Evolutionary conservation across 2,329 filamentous ascomycete genomes (phyloP).

Genomic region (Thielaviopsis populi): DNA sequence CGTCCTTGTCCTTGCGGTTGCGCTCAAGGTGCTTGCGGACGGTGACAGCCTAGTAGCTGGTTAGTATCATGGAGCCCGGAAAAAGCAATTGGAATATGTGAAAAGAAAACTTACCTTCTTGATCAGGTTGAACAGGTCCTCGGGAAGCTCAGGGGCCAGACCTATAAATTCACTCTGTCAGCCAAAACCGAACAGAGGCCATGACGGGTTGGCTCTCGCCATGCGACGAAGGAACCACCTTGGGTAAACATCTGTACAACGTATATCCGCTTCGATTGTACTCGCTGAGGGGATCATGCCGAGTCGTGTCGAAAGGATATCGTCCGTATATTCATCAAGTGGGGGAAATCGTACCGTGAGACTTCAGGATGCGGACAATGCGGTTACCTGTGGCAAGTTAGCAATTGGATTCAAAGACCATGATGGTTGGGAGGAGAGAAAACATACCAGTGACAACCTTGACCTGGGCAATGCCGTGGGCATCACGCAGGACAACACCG

Average conservation of each 20-base stretch:
- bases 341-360: slow-evolving; percentile 63
- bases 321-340: slow-evolving; percentile 20
- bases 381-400: slow-evolving; percentile 70
- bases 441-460: slow-evolving; percentile 86
- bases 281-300: slow-evolving; percentile 22
- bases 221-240: slow-evolving; percentile 15
- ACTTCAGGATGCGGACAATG: slow-evolving; percentile 98
- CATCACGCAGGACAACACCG: slow-evolving; percentile 92
- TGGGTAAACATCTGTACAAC: slow-evolving; percentile 15
- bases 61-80: neutral
- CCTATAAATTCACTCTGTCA: slow-evolving; percentile 89
- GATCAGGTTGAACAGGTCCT: slow-evolving; percentile 99
- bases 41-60: slow-evolving; percentile 58
- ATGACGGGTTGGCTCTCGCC: slow-evolving; percentile 20
- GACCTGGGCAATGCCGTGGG: slow-evolving; percentile 95
- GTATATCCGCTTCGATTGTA: slow-evolving; percentile 9
- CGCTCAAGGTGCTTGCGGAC: slow-evolving; percentile 99
- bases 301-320: slow-evolving; percentile 21
- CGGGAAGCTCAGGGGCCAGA: slow-evolving; percentile 94
- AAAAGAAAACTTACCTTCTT: slow-evolving; percentile 62
- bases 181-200: slow-evolving; percentile 85
- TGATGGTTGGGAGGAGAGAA: neutral
- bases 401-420: slow-evolving; percentile 19
- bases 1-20: slow-evolving; percentile 99
- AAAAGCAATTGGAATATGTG: neutral